These are phyloP conservation scores for Talaromyces piceae DNA, from an alignment of 2,329 filamentous ascomycete genomes.

Conservation along the genomic window DNA sequence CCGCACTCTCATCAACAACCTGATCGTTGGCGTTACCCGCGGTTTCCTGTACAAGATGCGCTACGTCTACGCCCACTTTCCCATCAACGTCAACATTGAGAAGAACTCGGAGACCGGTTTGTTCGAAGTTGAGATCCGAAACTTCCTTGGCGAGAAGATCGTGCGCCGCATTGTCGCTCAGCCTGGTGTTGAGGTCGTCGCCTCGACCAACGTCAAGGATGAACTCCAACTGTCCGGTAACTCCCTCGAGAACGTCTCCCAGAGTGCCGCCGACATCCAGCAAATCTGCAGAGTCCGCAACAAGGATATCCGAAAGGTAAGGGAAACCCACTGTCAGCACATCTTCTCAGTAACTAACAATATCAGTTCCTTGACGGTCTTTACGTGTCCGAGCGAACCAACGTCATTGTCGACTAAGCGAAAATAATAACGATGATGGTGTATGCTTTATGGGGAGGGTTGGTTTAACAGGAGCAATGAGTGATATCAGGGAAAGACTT, in stretches of 20 bases:
- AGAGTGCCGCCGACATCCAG: constrained; percentile 98
- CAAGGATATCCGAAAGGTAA: constrained; percentile 99
- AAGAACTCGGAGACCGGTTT: constrained; percentile 87
- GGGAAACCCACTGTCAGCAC: constrained; percentile 15
- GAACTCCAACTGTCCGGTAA: constrained; percentile 90
- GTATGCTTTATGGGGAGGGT: constrained; percentile 17
- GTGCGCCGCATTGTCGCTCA: constrained; percentile 87
- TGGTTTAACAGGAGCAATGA: constrained; percentile 6
- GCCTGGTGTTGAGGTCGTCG: constrained; percentile 80
- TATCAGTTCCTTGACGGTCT: constrained; percentile 96
- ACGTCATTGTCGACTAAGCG: constrained; percentile 63
- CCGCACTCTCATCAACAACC: constrained; percentile 96
- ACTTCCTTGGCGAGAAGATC: constrained; percentile 99
- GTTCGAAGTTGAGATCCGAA: constrained; percentile 95
- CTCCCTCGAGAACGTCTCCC: constrained; percentile 94
- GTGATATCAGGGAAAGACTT: constrained; percentile 11
- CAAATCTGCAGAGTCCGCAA: constrained; percentile 99
- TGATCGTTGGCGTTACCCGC: constrained; percentile 97
- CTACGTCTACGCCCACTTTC: constrained; percentile 99
- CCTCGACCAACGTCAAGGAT: constrained; percentile 92
- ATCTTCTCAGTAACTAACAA: constrained; percentile 12
- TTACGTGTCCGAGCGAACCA: constrained; percentile 98
- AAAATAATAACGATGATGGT: constrained; percentile 14
- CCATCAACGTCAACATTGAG: constrained; percentile 99
- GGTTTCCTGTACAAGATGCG: constrained; percentile 99